phyloP scores from a whole-genome alignment of 2,329 filamentous ascomycete species.

The Aspergillus sojae region DNA sequence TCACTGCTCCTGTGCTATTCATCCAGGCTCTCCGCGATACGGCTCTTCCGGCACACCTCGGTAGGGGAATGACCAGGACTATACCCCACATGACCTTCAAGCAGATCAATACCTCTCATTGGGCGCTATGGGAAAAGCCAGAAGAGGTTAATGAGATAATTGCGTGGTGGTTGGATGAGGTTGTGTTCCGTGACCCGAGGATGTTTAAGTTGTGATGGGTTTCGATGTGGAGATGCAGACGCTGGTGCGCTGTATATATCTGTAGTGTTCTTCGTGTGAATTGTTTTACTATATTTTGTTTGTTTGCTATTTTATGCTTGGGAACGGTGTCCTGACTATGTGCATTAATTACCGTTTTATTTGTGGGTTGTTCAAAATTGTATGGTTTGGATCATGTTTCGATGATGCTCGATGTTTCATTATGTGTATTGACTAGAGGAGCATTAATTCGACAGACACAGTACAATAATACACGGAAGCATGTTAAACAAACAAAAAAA shows the following conservation, averaged over 20 bases:
- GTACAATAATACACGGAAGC: constrained; percentile 13
- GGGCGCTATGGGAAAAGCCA: constrained; percentile 76
- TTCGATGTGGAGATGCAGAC: neutral
- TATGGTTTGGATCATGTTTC: neutral
- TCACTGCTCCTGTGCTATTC: constrained; percentile 71
- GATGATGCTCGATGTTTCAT: neutral
- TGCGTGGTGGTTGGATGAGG: constrained; percentile 65
- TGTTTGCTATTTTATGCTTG: neutral
- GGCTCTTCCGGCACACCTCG: constrained; percentile 73
- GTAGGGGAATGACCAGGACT: constrained; percentile 68
- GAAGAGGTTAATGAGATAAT: constrained; percentile 71
- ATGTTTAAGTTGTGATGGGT: constrained; percentile 16
- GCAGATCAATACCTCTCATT: constrained; percentile 74
- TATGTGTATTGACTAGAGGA: neutral
- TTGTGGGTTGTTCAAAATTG: neutral
- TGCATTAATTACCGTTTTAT: neutral
- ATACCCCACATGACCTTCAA: constrained; percentile 66
- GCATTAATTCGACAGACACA: neutral
- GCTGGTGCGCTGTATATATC: neutral
- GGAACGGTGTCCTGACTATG: neutral
- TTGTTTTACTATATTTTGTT: neutral
- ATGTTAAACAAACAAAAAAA: neutral
- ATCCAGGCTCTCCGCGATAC: constrained; percentile 71
- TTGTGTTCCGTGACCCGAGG: constrained; percentile 47
- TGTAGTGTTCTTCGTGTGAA: neutral